phyloP scores from a whole-genome alignment of 306 rosid genomes.

The Inga laurina region DNA sequence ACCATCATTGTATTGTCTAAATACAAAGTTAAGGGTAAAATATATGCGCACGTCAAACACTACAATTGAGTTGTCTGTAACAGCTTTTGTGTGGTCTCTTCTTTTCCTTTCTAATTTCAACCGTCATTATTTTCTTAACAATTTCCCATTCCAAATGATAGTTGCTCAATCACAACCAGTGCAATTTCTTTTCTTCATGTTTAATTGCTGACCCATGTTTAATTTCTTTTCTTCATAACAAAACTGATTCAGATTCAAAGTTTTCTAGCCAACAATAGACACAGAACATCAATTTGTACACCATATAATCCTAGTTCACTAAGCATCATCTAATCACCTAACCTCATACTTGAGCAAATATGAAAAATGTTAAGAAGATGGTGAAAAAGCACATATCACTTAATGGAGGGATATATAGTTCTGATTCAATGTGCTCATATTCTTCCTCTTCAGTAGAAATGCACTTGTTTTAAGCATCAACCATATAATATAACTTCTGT shows the following conservation, averaged over 20 bases:
- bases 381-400: neutral
- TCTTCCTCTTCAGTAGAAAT: neutral
- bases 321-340: neutral
- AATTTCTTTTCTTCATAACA: neutral
- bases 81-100: neutral
- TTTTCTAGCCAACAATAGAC: neutral
- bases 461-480: neutral
- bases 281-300: neutral
- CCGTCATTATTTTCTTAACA: neutral
- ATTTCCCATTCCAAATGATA: neutral
- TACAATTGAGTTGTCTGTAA: neutral
- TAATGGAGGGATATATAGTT: neutral
- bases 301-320: neutral
- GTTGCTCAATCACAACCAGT: neutral
- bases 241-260: neutral
- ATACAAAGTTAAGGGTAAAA: neutral
- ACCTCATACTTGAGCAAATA: neutral
- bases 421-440: neutral
- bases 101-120: neutral
- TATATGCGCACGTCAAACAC: neutral
- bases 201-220: neutral
- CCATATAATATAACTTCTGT: neutral
- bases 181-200: neutral
- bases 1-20: neutral
- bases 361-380: neutral